Evolutionary conservation across 2,329 filamentous ascomycete genomes (phyloP), one percentile per base, ranked within the genome.

Genomic region (Trichoderma citrinoviride): DNA sequence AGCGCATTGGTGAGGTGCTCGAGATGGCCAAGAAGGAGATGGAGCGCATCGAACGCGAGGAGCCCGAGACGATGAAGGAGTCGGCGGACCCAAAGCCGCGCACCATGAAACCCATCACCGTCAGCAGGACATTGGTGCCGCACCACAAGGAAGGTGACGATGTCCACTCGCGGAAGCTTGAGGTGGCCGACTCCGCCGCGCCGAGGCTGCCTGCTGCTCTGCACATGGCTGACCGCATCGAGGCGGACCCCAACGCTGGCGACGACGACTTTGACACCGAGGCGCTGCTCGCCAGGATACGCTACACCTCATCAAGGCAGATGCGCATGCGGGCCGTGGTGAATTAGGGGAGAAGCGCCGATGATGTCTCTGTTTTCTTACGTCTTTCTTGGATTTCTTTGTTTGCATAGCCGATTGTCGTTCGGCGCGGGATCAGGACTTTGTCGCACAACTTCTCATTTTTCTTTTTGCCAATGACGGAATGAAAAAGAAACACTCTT

Each of bases 1-100:
- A 82, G 65, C 85, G 87, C 17, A 84, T 96, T 49, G 77, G 78
- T 8, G 83, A 88, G 63, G 87, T 92, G 1, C 80, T 87, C 57
- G 83, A 85, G 37, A 78, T 86, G 61, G 87, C 89, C 17, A 80
- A 80, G 47, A 81, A 81, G 58, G 87, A 91, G 75, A 82, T 86
- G 67, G 81, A 83, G 58, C 83, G 85, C 25, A 74, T 87, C 21
- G 73, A 80, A 63, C 79, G 80, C 15, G 84, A 89, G 67, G 82
- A 85, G 64, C 79, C 82, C 1, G 79, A 80, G 46, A 68, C 77
- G 19, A 75, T 78, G 46, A 76, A 76, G 55, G 78, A 79, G 64
- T 70, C 71, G 4, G 70, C 69, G 15, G 80, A 81, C 33, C 71
- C 71, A 40, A 82, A 80, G 72, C 73, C 78, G 17, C 78, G 84